Percentiles rank a stretch among this genome's conserved stretches.
These are phyloP conservation scores for Tricladium varicosporioides DNA, from an alignment of 2,329 filamentous ascomycete species.

Conservation along the genomic window DNA sequence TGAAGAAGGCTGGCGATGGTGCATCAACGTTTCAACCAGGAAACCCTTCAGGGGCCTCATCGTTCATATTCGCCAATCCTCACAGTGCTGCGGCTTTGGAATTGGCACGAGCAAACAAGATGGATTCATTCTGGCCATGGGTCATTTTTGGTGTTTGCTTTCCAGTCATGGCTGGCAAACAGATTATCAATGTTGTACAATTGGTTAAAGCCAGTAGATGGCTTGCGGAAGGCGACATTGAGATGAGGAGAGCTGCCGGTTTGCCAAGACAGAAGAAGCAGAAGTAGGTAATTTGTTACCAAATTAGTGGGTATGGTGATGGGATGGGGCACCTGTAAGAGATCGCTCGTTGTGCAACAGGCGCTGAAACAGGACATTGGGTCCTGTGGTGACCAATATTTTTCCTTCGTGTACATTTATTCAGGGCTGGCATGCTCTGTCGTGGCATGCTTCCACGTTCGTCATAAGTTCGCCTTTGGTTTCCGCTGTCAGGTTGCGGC, in stretches of 20 bases:
- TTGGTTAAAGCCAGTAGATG: constrained; percentile 89
- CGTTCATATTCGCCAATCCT: constrained; percentile 79
- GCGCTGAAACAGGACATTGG: background rate
- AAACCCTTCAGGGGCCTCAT: constrained; percentile 66
- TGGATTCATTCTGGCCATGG: constrained; percentile 75
- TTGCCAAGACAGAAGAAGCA: constrained; percentile 47
- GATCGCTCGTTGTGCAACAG: background rate
- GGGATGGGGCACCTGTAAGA: background rate
- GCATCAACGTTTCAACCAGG: constrained; percentile 59
- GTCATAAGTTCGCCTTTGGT: constrained; percentile 16
- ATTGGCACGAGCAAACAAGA: constrained; percentile 90
- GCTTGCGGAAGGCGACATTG: constrained; percentile 87
- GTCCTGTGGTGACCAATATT: background rate
- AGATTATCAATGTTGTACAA: constrained; percentile 91
- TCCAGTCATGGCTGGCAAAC: constrained; percentile 88
- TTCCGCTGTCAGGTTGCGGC: constrained; percentile 18
- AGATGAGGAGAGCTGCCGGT: constrained; percentile 56
- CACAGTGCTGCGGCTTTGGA: constrained; percentile 93
- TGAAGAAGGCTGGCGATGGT: constrained; percentile 54
- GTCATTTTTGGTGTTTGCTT: constrained; percentile 76
- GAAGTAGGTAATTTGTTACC: constrained; percentile 15
- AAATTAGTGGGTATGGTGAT: background rate
- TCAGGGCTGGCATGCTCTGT: constrained; percentile 13
- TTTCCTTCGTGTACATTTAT: constrained; percentile 21
- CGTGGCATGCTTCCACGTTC: constrained; percentile 7